Percentiles rank a stretch among this genome's conserved stretches.
These are phyloP conservation scores for Nicotiana knightiana DNA, from an alignment of 257 asterid species.

Conservation along the genomic window DNA sequence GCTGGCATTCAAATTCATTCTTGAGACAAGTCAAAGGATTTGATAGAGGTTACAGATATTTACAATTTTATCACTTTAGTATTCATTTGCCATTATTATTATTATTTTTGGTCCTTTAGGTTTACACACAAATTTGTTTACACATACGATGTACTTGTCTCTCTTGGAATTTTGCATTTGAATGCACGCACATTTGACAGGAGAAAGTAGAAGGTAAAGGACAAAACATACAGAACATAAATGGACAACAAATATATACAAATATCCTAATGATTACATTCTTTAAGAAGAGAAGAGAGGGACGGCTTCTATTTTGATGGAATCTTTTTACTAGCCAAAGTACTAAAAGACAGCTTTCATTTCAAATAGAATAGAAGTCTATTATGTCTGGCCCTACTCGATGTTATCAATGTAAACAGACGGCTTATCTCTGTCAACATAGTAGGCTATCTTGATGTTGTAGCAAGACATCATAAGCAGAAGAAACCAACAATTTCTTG, in stretches of 20 bases:
- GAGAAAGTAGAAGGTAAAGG: not conserved
- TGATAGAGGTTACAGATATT: not conserved
- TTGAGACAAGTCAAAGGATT: not conserved
- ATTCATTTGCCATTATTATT: not conserved
- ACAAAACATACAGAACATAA: not conserved
- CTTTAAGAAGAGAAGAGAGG: not conserved
- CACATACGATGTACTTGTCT: not conserved
- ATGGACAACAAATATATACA: not conserved
- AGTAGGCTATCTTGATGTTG: not conserved
- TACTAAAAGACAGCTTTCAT: not conserved
- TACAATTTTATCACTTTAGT: not conserved
- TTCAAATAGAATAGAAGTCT: not conserved
- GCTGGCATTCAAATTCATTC: not conserved
- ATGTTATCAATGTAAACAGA: not conserved
- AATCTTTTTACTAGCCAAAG: not conserved
- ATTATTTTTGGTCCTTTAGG: not conserved
- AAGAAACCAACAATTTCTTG: not conserved
- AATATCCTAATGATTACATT: not conserved
- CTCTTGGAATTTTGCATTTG: not conserved
- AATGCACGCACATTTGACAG: not conserved
- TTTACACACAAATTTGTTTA: not conserved
- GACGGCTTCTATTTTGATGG: not conserved
- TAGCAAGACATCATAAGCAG: not conserved
- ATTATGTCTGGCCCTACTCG: not conserved
- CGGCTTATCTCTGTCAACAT: not conserved